A percentile compares a stretch with the other conserved stretches of the same genome.
Conservation (phyloP, 352 stramenopile genomes). For the Globisporangium takayamanum region DNA sequence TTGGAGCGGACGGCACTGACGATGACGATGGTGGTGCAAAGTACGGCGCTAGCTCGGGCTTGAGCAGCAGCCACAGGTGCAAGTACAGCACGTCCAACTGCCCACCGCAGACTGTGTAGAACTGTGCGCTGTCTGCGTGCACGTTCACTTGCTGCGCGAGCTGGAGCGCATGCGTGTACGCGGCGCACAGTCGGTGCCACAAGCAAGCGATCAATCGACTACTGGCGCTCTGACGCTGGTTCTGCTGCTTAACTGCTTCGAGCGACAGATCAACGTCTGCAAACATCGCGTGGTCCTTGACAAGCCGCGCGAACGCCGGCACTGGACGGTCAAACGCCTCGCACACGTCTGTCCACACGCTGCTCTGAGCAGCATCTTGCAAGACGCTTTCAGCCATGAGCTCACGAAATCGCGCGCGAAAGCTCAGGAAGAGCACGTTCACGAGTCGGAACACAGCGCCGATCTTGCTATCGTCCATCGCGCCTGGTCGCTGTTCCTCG, state of each 20-base stretch:
- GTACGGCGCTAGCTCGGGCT: conserved; percentile 1
- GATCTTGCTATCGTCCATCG: background rate
- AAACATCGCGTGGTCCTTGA: conserved; percentile 12
- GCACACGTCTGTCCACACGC: conserved; percentile 2
- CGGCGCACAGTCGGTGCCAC: conserved; percentile 1
- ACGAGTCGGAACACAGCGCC: conserved; percentile 3
- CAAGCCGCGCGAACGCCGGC: conserved; percentile 4
- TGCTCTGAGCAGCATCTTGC: too few species aligned
- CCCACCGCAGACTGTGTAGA: conserved; percentile 5
- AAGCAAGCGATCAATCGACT: background rate
- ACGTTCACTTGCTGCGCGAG: background rate
- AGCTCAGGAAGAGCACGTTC: conserved; percentile 12
- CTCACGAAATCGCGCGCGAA: conserved; percentile 3
- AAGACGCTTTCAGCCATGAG: background rate
- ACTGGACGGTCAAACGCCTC: background rate
- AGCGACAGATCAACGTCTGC: background rate
- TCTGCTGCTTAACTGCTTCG: background rate
- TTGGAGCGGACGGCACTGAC: background rate
- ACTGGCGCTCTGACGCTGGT: background rate
- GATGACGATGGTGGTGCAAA: background rate
- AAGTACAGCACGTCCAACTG: conserved; percentile 11
- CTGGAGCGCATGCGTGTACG: conserved; percentile 1
- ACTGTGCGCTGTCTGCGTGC: background rate
- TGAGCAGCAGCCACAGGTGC: conserved; percentile 9
- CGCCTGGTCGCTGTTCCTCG: background rate